Conservation (phyloP, 2,329 filamentous ascomycete genomes). For the Epichloe glyceriae region DNA sequence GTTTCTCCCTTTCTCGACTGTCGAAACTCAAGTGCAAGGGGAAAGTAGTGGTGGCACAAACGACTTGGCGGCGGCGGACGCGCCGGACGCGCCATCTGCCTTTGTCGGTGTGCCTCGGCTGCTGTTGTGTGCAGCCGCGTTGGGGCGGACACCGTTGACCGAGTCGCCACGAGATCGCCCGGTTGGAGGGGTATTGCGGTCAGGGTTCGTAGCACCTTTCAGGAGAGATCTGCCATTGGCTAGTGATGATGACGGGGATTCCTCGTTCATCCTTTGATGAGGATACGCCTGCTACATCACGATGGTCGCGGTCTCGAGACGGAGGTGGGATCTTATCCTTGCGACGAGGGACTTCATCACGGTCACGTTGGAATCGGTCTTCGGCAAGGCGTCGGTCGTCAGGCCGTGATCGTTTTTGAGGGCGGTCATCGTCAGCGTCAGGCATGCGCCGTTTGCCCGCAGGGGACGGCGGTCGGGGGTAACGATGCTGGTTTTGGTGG, state of each 20-base stretch:
- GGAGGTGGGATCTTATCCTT: slow-evolving; percentile 12
- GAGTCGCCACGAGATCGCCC: slow-evolving; percentile 27
- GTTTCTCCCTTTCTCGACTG: slow-evolving; percentile 21
- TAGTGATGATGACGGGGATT: slow-evolving; percentile 15
- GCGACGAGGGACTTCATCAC: slow-evolving; percentile 21
- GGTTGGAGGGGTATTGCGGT: slow-evolving; percentile 20
- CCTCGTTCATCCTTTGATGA: slow-evolving; percentile 15
- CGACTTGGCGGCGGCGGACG: slow-evolving; percentile 19
- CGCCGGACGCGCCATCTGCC: slow-evolving; percentile 15
- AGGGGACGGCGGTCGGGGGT: slow-evolving; percentile 26
- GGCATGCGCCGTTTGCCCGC: slow-evolving; percentile 34
- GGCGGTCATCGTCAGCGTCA: slow-evolving; percentile 32
- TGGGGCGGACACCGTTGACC: slow-evolving; percentile 29
- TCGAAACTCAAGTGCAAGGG: slow-evolving; percentile 33
- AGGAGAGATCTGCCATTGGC: slow-evolving; percentile 24
- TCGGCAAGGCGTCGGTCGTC: slow-evolving; percentile 22
- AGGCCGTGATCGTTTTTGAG: slow-evolving; percentile 32
- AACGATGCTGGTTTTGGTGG: slow-evolving; percentile 24
- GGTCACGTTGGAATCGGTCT: slow-evolving; percentile 17
- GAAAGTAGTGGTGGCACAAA: slow-evolving; percentile 40
- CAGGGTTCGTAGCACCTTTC: slow-evolving; percentile 16
- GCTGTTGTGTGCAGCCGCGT: slow-evolving; percentile 19
- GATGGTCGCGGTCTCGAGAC: slow-evolving; percentile 4
- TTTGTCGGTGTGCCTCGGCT: slow-evolving; percentile 26
- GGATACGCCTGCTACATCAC: slow-evolving; percentile 4